These are phyloP conservation scores for Boletus pseudopeckii DNA, from an alignment of 768 basidiomycete species.

Conservation along the genomic window DNA sequence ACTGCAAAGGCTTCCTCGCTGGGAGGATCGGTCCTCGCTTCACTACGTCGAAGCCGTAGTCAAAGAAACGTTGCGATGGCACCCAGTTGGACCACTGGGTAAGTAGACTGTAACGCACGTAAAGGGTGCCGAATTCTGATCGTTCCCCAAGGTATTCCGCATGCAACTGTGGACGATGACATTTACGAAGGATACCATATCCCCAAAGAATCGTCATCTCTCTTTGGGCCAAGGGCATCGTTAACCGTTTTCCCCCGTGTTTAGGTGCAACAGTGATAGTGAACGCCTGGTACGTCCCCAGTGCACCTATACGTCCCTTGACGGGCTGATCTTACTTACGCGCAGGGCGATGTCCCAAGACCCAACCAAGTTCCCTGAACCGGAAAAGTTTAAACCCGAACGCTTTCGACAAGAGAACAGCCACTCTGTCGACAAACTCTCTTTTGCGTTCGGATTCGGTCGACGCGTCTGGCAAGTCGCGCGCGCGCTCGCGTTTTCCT, in stretches of 20 bases:
- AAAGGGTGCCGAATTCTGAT: not conserved
- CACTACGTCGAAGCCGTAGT: constrained; percentile 22
- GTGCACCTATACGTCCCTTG: not conserved
- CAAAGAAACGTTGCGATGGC: constrained; percentile 26
- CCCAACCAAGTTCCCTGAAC: constrained; percentile 36
- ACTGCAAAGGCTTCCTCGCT: constrained; percentile 18
- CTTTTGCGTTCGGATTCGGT: constrained; percentile 38
- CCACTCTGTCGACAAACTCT: constrained; percentile 7
- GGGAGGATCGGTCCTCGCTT: constrained; percentile 19
- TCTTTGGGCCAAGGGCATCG: not conserved
- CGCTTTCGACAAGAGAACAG: constrained; percentile 25
- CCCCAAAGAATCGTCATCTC: constrained; percentile 40
- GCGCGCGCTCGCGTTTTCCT: not conserved
- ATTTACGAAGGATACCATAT: constrained; percentile 47
- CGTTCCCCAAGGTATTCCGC: constrained; percentile 25
- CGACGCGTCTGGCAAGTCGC: constrained; percentile 32
- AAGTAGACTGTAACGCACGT: not conserved
- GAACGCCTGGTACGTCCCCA: constrained; percentile 18
- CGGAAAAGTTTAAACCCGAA: constrained; percentile 37
- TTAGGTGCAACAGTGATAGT: constrained; percentile 20
- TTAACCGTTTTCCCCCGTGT: not conserved
- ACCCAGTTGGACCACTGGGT: constrained; percentile 16
- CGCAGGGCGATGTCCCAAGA: constrained; percentile 36
- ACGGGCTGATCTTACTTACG: not conserved
- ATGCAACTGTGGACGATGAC: constrained; percentile 37